phyloP scores from a whole-genome alignment of 2,329 filamentous ascomycete genomes.

The Ceratocystis cacaofunesta region DNA sequence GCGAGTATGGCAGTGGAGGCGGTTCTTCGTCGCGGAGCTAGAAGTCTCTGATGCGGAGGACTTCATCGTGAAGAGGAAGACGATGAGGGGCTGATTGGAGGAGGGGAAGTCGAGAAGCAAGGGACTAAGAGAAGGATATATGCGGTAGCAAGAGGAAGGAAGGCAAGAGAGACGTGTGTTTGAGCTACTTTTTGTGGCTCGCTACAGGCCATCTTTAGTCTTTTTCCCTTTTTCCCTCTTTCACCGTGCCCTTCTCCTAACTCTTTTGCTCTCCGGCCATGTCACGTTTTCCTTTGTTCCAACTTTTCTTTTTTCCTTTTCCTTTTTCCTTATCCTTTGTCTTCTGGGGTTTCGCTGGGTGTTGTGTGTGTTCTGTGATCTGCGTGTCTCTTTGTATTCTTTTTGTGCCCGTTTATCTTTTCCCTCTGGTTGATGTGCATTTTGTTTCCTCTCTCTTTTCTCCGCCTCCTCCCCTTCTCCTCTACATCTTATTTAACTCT shows the following conservation, averaged over 20 bases:
- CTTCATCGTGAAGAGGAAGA: background rate
- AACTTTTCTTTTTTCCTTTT: background rate
- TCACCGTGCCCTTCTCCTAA: background rate
- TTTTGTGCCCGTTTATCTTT: slow-evolving; percentile 7
- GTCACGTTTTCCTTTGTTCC: background rate
- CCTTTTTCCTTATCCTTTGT: background rate
- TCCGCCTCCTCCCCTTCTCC: background rate
- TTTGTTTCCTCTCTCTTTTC: slow-evolving; percentile 6
- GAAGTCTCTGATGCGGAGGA: background rate
- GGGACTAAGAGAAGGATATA: background rate
- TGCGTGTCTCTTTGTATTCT: background rate
- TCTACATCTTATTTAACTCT: background rate
- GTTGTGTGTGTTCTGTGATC: background rate
- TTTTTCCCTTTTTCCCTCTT: background rate
- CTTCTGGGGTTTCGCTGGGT: background rate
- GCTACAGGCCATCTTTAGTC: background rate
- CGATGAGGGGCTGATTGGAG: background rate
- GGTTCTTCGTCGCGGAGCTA: slow-evolving; percentile 14
- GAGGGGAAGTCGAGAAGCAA: background rate
- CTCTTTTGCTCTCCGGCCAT: background rate
- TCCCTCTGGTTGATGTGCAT: background rate
- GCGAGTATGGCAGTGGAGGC: slow-evolving; percentile 37
- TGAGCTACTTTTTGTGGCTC: background rate
- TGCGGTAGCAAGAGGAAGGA: background rate
- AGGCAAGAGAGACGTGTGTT: background rate